phyloP scores from a whole-genome alignment of 495 filamentous ascomycete genomes.

The Glonium stellatum region DNA sequence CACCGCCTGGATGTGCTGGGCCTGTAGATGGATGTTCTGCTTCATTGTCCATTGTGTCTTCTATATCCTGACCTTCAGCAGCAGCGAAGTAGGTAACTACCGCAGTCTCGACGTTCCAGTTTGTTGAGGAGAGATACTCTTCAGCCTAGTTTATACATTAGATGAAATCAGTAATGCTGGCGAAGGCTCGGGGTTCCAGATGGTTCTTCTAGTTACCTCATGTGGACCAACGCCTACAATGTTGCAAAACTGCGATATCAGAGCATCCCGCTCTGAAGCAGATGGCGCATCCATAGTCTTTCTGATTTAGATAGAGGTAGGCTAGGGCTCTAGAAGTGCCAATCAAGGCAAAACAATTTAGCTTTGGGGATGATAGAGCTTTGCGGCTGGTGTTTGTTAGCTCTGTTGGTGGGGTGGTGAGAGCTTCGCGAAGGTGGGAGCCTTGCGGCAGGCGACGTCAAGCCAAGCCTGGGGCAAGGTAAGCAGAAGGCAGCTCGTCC shows the following conservation, averaged over 20 bases:
- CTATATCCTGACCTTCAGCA: slow-evolving; percentile 45
- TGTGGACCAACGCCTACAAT: slow-evolving; percentile 60
- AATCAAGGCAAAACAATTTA: too few relatives aligned
- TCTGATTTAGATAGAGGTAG: not conserved
- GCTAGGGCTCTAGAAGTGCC: not conserved
- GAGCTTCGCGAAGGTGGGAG: not conserved
- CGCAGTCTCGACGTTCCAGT: slow-evolving; percentile 65
- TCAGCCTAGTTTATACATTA: slow-evolving; percentile 48
- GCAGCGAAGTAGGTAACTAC: slow-evolving; percentile 63
- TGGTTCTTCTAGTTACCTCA: slow-evolving; percentile 45
- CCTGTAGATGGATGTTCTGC: slow-evolving; percentile 19
- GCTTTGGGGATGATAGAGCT: too few relatives aligned
- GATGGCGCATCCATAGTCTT: slow-evolving; percentile 6
- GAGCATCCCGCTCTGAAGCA: slow-evolving; percentile 54
- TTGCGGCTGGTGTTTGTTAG: not conserved
- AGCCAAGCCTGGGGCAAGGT: not conserved
- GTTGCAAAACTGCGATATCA: slow-evolving; percentile 65
- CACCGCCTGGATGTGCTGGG: slow-evolving; percentile 27
- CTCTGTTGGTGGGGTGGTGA: not conserved
- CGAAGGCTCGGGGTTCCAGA: not conserved
- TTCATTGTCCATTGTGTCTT: slow-evolving; percentile 29
- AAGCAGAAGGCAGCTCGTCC: too few relatives aligned
- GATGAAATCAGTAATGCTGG: slow-evolving; percentile 9
- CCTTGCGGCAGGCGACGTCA: not conserved
- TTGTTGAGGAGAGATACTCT: slow-evolving; percentile 57